These are phyloP conservation scores for Lactifluus subvellereus DNA, from an alignment of 768 basidiomycete genomes.

Conservation along the genomic window DNA sequence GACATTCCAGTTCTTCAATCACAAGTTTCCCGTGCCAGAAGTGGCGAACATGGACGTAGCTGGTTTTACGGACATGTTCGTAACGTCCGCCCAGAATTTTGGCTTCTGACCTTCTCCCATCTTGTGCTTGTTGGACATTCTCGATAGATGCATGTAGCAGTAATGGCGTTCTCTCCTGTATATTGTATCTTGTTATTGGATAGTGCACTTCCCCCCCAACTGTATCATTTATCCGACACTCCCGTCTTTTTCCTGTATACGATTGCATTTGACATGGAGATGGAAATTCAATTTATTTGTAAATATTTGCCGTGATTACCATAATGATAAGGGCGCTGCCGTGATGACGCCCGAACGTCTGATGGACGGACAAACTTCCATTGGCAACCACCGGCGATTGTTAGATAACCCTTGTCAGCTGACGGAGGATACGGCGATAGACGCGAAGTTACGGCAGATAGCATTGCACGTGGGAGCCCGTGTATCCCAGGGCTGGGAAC, in stretches of 20 bases:
- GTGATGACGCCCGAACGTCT: conserved; percentile 7
- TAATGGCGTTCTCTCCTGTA: conserved; percentile 22
- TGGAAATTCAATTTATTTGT: conserved; percentile 20
- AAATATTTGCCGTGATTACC: conserved; percentile 20
- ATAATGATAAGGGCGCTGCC: conserved; percentile 9
- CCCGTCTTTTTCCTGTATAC: conserved; percentile 10
- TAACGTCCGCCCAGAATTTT: conserved; percentile 1
- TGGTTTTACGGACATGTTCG: conserved; percentile 13
- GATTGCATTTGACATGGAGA: conserved; percentile 2
- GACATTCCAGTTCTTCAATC: conserved; percentile 10
- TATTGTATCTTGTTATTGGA: conserved; percentile 21
- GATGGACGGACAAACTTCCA: conserved; percentile 3
- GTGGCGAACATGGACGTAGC: not conserved
- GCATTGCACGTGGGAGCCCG: conserved; percentile 11
- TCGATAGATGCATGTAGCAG: conserved; percentile 16
- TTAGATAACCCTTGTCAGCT: conserved; percentile 16
- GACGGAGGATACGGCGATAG: not conserved
- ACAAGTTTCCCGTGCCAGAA: conserved; percentile 9
- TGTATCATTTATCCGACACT: conserved; percentile 23
- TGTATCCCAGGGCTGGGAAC: conserved; percentile 3
- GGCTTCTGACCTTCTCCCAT: conserved; percentile 8
- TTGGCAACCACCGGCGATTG: conserved; percentile 2
- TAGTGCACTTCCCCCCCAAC: conserved; percentile 2
- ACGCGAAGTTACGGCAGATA: conserved; percentile 2
- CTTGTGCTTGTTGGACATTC: conserved; percentile 9